phyloP scores from a whole-genome alignment of 371 early-diverging fungal species.

The Smittium culicis region DNA sequence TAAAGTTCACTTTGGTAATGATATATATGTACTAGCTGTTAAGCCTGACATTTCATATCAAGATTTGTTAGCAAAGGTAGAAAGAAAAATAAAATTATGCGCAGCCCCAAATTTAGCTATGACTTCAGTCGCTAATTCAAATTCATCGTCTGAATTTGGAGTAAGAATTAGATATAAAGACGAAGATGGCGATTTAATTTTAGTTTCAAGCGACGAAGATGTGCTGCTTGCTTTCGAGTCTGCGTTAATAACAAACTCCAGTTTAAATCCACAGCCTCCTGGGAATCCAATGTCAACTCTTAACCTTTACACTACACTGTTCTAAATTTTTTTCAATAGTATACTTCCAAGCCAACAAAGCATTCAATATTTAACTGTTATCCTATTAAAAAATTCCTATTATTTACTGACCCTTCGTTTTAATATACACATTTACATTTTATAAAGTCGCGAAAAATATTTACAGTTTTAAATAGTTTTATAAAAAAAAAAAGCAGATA shows the following conservation, averaged over 20 bases:
- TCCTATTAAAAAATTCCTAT: not conserved
- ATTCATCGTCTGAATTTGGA: conserved; percentile 27
- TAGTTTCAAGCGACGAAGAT: conserved; percentile 79
- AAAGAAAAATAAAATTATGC: conserved; percentile 73
- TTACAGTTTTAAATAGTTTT: too few relatives aligned
- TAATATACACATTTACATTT: not conserved
- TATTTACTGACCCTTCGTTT: not conserved
- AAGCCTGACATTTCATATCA: conserved; percentile 51
- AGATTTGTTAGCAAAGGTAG: conserved; percentile 65
- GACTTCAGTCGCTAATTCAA: conserved; percentile 19
- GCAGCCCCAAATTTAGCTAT: conserved; percentile 34
- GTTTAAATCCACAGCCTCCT: not conserved
- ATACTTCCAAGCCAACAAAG: not conserved
- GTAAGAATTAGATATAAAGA: conserved; percentile 77
- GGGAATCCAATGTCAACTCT: not conserved
- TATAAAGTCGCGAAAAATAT: not conserved
- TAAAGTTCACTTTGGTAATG: conserved; percentile 70
- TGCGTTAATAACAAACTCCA: conserved; percentile 15
- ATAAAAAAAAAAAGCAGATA: too few relatives aligned
- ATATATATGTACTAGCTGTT: conserved; percentile 72
- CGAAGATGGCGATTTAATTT: conserved; percentile 79
- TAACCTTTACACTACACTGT: not conserved
- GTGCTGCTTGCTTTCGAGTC: conserved; percentile 82
- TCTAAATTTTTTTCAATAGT: not conserved
- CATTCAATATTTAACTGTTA: not conserved